A percentile compares a stretch with the other conserved stretches of the same genome.
phyloP scores from a whole-genome alignment of 768 basidiomycete species.

The Myochromella boudieri region DNA sequence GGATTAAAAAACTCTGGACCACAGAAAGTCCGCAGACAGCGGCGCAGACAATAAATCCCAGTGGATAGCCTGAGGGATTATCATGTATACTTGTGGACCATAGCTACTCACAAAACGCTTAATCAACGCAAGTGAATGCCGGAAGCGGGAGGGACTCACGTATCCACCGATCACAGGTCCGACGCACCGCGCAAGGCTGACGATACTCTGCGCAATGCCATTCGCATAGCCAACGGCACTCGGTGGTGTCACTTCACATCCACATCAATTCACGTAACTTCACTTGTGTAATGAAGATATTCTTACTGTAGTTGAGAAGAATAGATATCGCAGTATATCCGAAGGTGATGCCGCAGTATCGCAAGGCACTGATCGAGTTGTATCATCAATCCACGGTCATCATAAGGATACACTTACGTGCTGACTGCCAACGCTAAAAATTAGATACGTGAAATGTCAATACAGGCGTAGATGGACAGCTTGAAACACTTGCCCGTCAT shows the following conservation, averaged over 20 bases:
- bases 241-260: conserved; percentile 80
- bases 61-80: conserved; percentile 67
- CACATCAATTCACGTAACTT: conserved; percentile 7
- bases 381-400: not conserved
- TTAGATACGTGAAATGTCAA: conserved; percentile 10
- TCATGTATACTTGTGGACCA: conserved; percentile 75
- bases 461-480: conserved; percentile 9
- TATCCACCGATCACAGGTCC: conserved; percentile 87
- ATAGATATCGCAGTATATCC: conserved; percentile 90
- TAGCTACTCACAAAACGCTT: conserved; percentile 38
- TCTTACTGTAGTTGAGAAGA: conserved; percentile 77
- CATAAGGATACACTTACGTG: conserved; percentile 58
- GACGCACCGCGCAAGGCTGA: conserved; percentile 88
- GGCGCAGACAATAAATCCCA: conserved; percentile 72
- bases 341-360: conserved; percentile 88
- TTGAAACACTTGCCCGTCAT: conserved; percentile 68
- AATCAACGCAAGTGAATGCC: conserved; percentile 14
- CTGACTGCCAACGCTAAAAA: conserved; percentile 65
- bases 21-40: conserved; percentile 61
- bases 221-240: conserved; percentile 88
- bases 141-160: conserved; percentile 40
- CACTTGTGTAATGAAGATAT: conserved; percentile 1
- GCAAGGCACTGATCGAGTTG: conserved; percentile 58
- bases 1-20: conserved; percentile 73
- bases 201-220: conserved; percentile 93